A percentile compares a stretch with the other conserved stretches of the same genome.
These are phyloP conservation scores for Stereum hirsutum DNA, from an alignment of 1,284 basidiomycete genomes.

Conservation along the genomic window DNA sequence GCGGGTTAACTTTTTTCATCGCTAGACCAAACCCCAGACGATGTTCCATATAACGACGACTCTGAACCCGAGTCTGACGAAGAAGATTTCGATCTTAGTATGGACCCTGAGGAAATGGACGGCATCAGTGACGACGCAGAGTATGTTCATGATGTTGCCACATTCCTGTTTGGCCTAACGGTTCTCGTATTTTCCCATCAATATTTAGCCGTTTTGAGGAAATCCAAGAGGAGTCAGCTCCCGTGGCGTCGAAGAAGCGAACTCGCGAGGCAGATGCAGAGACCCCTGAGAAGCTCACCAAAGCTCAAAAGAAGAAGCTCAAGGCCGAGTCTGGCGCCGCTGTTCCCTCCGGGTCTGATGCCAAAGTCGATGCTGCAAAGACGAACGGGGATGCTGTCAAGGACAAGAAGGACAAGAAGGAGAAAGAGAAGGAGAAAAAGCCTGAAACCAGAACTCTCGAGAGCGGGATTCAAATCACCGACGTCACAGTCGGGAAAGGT, in stretches of 20 bases:
- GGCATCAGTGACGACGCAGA: slow-evolving; percentile 29
- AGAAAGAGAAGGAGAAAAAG: slow-evolving; percentile 29
- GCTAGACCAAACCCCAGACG: slow-evolving; percentile 27
- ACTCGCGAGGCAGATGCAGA: slow-evolving; percentile 44
- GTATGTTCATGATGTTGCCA: slow-evolving; percentile 6
- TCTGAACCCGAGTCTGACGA: slow-evolving; percentile 37
- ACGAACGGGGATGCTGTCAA: slow-evolving; percentile 33
- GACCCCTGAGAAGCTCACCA: slow-evolving; percentile 35
- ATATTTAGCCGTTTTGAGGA: slow-evolving; percentile 54
- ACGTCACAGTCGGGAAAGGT: slow-evolving; percentile 74
- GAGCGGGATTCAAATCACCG: slow-evolving; percentile 74
- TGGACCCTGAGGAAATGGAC: slow-evolving; percentile 45
- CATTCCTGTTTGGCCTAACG: too few relatives aligned
- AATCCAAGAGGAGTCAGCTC: slow-evolving; percentile 26
- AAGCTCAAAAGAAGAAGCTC: slow-evolving; percentile 62
- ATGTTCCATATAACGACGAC: slow-evolving; percentile 36
- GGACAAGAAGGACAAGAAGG: slow-evolving; percentile 28
- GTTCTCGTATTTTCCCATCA: too few relatives aligned
- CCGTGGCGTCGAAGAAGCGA: slow-evolving; percentile 41
- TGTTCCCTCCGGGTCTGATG: slow-evolving; percentile 28
- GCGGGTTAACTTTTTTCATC: background rate
- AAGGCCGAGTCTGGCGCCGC: slow-evolving; percentile 56
- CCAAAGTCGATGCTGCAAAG: slow-evolving; percentile 19
- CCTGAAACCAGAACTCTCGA: slow-evolving; percentile 41
- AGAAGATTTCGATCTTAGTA: slow-evolving; percentile 50